Evolutionary conservation across 495 filamentous ascomycete genomes (phyloP).

Genomic region (Hypoxylon subgilvum): DNA sequence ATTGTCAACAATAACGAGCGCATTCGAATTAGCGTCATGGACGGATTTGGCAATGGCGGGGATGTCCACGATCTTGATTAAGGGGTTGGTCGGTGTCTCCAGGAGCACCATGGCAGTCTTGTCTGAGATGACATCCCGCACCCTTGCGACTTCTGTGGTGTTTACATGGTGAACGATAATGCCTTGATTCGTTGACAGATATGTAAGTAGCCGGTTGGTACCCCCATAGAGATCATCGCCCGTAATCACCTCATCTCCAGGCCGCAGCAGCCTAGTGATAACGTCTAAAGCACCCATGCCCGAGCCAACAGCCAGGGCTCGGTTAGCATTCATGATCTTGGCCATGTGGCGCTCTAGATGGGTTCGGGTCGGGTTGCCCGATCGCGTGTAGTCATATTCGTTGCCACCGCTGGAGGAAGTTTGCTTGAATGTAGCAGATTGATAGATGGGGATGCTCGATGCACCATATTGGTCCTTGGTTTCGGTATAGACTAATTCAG

Average conservation of each 20-base stretch:
- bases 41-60: slow-evolving; percentile 72
- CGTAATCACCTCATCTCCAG: slow-evolving; percentile 95
- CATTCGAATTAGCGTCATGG: slow-evolving; percentile 78
- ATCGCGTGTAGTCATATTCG: slow-evolving; percentile 98
- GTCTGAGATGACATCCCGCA: slow-evolving; percentile 67
- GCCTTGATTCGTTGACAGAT: slow-evolving; percentile 80
- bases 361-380: slow-evolving; percentile 93
- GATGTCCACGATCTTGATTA: slow-evolving; percentile 98
- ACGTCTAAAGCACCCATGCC: slow-evolving; percentile 98
- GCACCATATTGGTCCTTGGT: slow-evolving; percentile 94
- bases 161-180: slow-evolving; percentile 97
- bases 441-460: slow-evolving; percentile 95
- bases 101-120: slow-evolving; percentile 97
- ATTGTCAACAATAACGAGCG: slow-evolving; percentile 93
- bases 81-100: slow-evolving; percentile 94
- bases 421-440: slow-evolving; percentile 98
- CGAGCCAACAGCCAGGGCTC: slow-evolving; percentile 89
- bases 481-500: slow-evolving; percentile 95
- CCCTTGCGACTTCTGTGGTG: slow-evolving; percentile 75
- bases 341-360: slow-evolving; percentile 96
- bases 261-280: slow-evolving; percentile 88
- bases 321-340: slow-evolving; percentile 95
- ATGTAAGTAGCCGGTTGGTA: slow-evolving; percentile 91
- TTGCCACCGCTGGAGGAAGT: slow-evolving; percentile 73
- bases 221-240: slow-evolving; percentile 97